Percentiles rank a stretch among this genome's conserved stretches.
Conservation (phyloP, 768 basidiomycete species). For the Termitomyces bulborhizus region DNA sequence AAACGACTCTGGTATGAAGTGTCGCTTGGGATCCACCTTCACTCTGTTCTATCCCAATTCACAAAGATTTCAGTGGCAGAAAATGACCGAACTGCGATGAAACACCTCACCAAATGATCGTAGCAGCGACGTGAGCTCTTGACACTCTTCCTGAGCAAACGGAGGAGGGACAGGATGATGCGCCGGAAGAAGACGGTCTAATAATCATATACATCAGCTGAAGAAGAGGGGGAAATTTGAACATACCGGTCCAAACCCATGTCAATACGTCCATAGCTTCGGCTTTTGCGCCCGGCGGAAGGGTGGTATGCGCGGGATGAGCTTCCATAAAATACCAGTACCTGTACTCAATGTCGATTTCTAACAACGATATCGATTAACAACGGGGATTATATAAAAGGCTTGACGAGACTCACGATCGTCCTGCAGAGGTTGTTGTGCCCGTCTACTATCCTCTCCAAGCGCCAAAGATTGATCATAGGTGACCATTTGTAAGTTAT, state of each 20-base stretch:
- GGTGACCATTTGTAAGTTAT: conserved; percentile 47
- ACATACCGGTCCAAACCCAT: conserved; percentile 73
- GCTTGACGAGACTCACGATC: conserved; percentile 33
- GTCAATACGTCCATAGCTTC: conserved; percentile 74
- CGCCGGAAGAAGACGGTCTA: conserved; percentile 66
- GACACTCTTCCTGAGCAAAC: conserved; percentile 72
- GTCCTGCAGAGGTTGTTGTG: conserved; percentile 25
- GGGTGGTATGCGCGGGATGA: conserved; percentile 65
- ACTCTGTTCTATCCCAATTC: conserved; percentile 18
- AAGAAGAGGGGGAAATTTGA: not conserved
- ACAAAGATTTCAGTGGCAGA: not conserved
- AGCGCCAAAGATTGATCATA: conserved; percentile 33
- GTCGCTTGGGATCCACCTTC: conserved; percentile 38
- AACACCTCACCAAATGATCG: conserved; percentile 29
- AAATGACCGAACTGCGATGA: not conserved
- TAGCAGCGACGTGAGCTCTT: conserved; percentile 62
- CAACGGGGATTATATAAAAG: not conserved
- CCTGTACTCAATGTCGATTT: conserved; percentile 67
- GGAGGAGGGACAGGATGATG: conserved; percentile 53
- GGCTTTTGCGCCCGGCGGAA: conserved; percentile 48
- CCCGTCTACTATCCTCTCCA: conserved; percentile 18
- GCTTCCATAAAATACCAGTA: conserved; percentile 81
- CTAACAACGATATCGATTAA: conserved; percentile 27
- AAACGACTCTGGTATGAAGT: conserved; percentile 57
- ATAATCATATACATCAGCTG: not conserved